Percentiles rank a stretch among this genome's conserved stretches.
phyloP scores from a whole-genome alignment of 2,329 filamentous ascomycete species.

The Teratosphaeria destructans region DNA sequence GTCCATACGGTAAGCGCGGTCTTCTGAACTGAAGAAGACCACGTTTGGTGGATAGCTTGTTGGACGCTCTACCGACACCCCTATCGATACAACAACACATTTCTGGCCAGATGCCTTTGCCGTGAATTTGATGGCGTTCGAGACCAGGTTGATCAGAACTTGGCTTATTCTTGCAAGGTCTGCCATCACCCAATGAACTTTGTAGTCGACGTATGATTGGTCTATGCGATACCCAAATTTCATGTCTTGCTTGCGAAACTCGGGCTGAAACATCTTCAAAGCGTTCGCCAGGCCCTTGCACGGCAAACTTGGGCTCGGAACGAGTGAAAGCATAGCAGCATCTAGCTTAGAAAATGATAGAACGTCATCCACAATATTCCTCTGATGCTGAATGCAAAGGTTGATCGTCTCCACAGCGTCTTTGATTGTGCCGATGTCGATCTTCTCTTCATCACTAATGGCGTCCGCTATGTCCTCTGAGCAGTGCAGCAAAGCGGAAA shows the following conservation, averaged over 20 bases:
- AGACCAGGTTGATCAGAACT: slow-evolving; percentile 22
- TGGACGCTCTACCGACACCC: slow-evolving; percentile 23
- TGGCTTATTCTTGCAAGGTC: slow-evolving; percentile 22
- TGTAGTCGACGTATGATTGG: slow-evolving; percentile 13
- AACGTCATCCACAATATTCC: slow-evolving; percentile 32
- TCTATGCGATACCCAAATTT: slow-evolving; percentile 20
- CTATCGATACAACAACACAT: slow-evolving; percentile 16
- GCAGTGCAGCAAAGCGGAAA: slow-evolving; percentile 31
- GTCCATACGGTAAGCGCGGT: slow-evolving; percentile 29
- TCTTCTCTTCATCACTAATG: slow-evolving; percentile 7
- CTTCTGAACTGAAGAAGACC: slow-evolving; percentile 32
- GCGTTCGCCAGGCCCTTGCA: slow-evolving; percentile 16
- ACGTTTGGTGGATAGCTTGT: slow-evolving; percentile 34
- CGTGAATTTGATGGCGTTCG: slow-evolving; percentile 26
- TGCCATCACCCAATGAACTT: slow-evolving; percentile 16
- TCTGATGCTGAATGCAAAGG: slow-evolving; percentile 35
- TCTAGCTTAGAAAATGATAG: slow-evolving; percentile 26
- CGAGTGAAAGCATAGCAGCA: slow-evolving; percentile 20
- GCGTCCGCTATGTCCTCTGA: slow-evolving; percentile 32
- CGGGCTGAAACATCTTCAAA: slow-evolving; percentile 27
- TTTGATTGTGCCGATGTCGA: slow-evolving; percentile 13
- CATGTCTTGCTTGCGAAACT: slow-evolving; percentile 22
- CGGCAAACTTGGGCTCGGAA: slow-evolving; percentile 18
- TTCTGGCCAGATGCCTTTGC: slow-evolving; percentile 15
- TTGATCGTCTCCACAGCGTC: slow-evolving; percentile 28